Evolutionary conservation across 1,139 yeast species (phyloP), one percentile per base, ranked within the genome.

Genomic region (Saccharomyces pastorianus): DNA sequence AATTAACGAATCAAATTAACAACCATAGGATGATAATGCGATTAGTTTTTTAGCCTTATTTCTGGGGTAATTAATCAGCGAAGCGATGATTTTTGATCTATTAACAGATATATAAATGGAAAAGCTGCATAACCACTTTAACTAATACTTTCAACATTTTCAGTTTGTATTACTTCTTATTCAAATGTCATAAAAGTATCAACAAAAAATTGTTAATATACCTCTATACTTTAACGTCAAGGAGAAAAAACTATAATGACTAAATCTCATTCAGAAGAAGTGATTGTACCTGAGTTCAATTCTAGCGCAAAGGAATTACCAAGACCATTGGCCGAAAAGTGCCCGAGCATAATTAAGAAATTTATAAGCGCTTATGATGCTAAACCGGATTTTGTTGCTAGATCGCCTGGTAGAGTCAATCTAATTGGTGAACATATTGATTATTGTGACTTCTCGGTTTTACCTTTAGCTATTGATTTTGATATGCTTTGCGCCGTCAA

Each of bases 401-500:
- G 90, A 56, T 79, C 88, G 17, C 91, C 91, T 3, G 91, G 91
- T 46, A 73, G 91, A 63, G 91, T 85, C 56, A 85, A 85, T 67
- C 72, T 85, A 58, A 83, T 85, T 58, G 91, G 91, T 46, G 91
- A 85, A 60, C 91, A 85, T 65, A 81, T 85, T 55, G 91, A 85
- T 71, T 85, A 84, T 66, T 80, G 82, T 58, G 77, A 78, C 64
- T 85, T 82, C 65, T 77, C 88, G 2, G 87, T 83, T 14, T 74
- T 85, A 61, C 91, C 91, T n/a, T 80, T 85, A 84, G 89, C 91
- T 7, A 81, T 84, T 50, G 85, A 82, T 54, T 77, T 75, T 20
- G 90, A 84, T 64, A 80, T 84, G 58, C 70, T 83, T 51, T 79
- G 80, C 61, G 88, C 84, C 14, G 83, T 80, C 14, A 61, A 64